A percentile compares a stretch with the other conserved stretches of the same genome.
These are phyloP conservation scores for Gossypium davidsonii DNA, from an alignment of 441 rosid species.

Conservation along the genomic window DNA sequence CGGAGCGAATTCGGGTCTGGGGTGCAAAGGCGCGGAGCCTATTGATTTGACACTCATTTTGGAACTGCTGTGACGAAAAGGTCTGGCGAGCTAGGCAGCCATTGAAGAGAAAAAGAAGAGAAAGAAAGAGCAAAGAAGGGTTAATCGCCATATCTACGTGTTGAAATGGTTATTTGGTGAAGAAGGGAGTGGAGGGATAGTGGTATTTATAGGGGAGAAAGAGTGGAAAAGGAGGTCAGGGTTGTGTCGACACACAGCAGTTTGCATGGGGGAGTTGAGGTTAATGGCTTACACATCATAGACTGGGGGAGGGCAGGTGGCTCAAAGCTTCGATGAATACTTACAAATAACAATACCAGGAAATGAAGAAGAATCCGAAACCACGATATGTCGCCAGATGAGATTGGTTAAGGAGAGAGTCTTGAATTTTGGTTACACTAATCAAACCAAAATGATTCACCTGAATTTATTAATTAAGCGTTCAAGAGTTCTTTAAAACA, in stretches of 20 bases:
- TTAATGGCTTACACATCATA: conserved; percentile 39
- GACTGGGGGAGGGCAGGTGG: conserved; percentile 29
- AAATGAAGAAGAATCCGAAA: not conserved
- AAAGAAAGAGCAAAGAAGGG: conserved; percentile 29
- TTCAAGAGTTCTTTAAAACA: no score
- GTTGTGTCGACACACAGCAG: conserved; percentile 34
- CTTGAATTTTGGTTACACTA: no score
- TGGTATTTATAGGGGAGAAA: conserved; percentile 26
- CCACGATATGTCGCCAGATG: not conserved
- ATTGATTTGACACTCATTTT: conserved; percentile 50
- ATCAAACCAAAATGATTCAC: no score
- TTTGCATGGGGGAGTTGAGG: conserved; percentile 45
- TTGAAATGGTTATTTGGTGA: conserved; percentile 12
- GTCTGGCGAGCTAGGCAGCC: conserved; percentile 31
- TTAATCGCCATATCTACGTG: conserved; percentile 23
- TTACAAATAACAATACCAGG: not conserved
- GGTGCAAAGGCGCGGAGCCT: conserved; percentile 53
- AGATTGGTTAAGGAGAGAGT: not conserved
- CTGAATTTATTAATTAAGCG: no score
- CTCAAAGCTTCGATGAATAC: conserved; percentile 6
- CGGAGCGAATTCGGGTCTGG: conserved; percentile 30
- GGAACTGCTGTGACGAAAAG: conserved; percentile 21
- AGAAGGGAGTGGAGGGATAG: not conserved
- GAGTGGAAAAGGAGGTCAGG: conserved; percentile 12
- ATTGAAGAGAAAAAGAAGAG: conserved; percentile 36